These are phyloP conservation scores for Xylaria polymorpha DNA, from an alignment of 2,329 filamentous ascomycete genomes.

Conservation along the genomic window DNA sequence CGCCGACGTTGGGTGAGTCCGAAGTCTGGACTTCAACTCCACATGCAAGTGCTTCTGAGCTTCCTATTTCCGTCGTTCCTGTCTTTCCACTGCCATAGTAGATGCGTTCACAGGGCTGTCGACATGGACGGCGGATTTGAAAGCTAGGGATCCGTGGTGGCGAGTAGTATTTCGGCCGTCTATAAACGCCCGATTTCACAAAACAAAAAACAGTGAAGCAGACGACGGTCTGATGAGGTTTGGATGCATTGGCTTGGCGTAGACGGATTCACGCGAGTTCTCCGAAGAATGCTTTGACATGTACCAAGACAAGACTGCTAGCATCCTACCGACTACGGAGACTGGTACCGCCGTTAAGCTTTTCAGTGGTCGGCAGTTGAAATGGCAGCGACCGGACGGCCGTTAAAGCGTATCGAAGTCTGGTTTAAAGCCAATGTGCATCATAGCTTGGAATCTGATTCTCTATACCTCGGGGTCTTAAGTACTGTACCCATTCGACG, in stretches of 20 bases:
- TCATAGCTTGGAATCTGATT: slow-evolving; percentile 13
- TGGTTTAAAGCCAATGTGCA: slow-evolving; percentile 7
- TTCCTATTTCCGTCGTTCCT: neutral
- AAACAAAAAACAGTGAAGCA: neutral
- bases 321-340: slow-evolving; percentile 26
- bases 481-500: slow-evolving; percentile 7
- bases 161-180: slow-evolving; percentile 13
- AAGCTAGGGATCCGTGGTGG: slow-evolving; percentile 5
- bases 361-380: slow-evolving; percentile 32
- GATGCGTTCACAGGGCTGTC: neutral
- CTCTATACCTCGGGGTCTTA: slow-evolving; percentile 22
- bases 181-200: slow-evolving; percentile 15
- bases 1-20: neutral
- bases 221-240: slow-evolving; percentile 13
- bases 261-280: slow-evolving; percentile 9
- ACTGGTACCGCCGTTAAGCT: slow-evolving; percentile 27
- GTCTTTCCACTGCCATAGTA: neutral
- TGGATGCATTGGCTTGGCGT: slow-evolving; percentile 19
- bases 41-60: neutral
- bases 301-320: too few relatives aligned
- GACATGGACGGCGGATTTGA: neutral
- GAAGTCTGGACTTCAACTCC: neutral
- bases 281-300: slow-evolving; percentile 16
- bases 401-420: slow-evolving; percentile 12
- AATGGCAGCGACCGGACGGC: slow-evolving; percentile 2